Conservation (phyloP, 164 flowering plant genomes). For the Magnolia sinica region DNA sequence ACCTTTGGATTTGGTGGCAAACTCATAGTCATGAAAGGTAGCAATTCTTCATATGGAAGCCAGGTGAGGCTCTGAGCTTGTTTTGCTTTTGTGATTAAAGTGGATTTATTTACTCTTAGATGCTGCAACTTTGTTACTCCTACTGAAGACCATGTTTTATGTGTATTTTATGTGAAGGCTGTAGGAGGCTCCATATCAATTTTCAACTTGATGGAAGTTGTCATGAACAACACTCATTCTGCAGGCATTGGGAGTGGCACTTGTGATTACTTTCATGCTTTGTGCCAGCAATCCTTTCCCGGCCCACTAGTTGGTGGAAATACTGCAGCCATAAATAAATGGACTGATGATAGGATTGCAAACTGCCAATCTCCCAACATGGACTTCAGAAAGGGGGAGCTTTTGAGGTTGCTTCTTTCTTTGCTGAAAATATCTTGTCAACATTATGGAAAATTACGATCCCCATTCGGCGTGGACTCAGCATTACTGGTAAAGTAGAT, state of each 20-base stretch:
- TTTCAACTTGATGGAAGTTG: constrained; percentile 70
- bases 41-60: constrained; percentile 35
- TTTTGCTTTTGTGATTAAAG: not conserved
- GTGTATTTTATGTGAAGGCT: constrained; percentile 48
- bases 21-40: constrained; percentile 73
- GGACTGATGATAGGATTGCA: constrained; percentile 92
- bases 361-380: constrained; percentile 44
- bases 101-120: not conserved
- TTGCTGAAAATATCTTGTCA: constrained; percentile 87
- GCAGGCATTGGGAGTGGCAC: constrained; percentile 28
- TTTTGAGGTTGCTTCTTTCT: constrained; percentile 70
- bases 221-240: constrained; percentile 32
- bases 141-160: constrained; percentile 2
- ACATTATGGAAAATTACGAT: constrained; percentile 91
- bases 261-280: constrained; percentile 53
- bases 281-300: constrained; percentile 78
- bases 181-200: constrained; percentile 58
- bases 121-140: not conserved
- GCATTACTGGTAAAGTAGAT: constrained; percentile 45
- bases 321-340: constrained; percentile 78
- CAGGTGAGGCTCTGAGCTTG: constrained; percentile 48
- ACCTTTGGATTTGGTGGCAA: constrained; percentile 99
- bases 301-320: constrained; percentile 95
- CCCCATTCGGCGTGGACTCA: constrained; percentile 80
- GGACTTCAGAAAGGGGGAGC: constrained; percentile 53